These are phyloP conservation scores for Cladobotryum mycophilum DNA, from an alignment of 2,329 filamentous ascomycete species.

Conservation along the genomic window DNA sequence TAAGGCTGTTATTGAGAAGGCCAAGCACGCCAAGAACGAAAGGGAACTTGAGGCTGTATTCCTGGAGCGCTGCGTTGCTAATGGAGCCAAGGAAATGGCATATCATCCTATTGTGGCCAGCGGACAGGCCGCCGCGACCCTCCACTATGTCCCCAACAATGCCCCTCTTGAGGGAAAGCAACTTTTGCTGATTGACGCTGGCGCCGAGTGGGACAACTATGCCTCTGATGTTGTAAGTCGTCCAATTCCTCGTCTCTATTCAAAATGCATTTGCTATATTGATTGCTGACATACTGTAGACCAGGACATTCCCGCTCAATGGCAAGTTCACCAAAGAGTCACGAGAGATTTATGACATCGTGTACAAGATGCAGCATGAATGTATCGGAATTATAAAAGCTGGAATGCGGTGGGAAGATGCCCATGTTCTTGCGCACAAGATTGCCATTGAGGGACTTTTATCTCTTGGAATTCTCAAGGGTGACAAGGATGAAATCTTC, in stretches of 20 bases:
- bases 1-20: conserved; percentile 53
- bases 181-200: conserved; percentile 79
- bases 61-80: conserved; percentile 65
- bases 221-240: conserved; percentile 56
- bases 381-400: conserved; percentile 67
- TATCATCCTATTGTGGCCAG: conserved; percentile 83
- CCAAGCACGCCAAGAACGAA: conserved; percentile 65
- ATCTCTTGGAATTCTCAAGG: conserved; percentile 65
- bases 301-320: conserved; percentile 77
- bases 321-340: conserved; percentile 66
- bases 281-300: conserved; percentile 39
- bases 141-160: conserved; percentile 83
- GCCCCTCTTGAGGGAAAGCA: conserved; percentile 63
- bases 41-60: conserved; percentile 78
- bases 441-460: conserved; percentile 77
- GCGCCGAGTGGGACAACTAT: conserved; percentile 68
- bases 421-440: conserved; percentile 73
- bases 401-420: conserved; percentile 72
- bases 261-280: background rate
- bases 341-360: conserved; percentile 72
- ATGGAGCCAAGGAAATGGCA: conserved; percentile 74
- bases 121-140: conserved; percentile 72
- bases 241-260: background rate
- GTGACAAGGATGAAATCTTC: conserved; percentile 65
- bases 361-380: conserved; percentile 78